Conservation (phyloP, 1,284 basidiomycete genomes). For the Austroboletus rostrupii region DNA sequence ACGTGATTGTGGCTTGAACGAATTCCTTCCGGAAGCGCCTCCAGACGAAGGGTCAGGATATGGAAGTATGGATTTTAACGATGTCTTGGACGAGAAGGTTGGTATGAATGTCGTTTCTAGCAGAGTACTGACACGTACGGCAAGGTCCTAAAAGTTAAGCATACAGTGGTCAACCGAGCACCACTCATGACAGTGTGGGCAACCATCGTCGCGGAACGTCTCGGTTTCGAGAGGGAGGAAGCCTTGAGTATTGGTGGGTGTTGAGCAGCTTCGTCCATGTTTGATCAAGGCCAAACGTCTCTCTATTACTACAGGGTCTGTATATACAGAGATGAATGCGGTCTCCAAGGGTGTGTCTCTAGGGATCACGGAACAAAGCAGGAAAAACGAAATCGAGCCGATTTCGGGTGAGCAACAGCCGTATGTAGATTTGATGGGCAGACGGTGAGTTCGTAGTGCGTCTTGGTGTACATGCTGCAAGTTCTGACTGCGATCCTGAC, state of each 20-base stretch:
- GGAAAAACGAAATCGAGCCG: conserved; percentile 52
- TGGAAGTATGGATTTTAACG: conserved; percentile 66
- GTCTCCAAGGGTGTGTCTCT: conserved; percentile 79
- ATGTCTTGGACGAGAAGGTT: conserved; percentile 68
- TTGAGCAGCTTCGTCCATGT: not conserved
- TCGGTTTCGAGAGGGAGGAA: conserved; percentile 85
- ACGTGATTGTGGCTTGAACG: conserved; percentile 49
- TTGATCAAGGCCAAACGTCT: conserved; percentile 9
- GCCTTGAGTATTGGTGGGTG: conserved; percentile 79
- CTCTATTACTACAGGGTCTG: conserved; percentile 56
- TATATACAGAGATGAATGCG: conserved; percentile 91
- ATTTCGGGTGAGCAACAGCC: conserved; percentile 73
- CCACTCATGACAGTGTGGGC: conserved; percentile 95
- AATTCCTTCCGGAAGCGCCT: conserved; percentile 53
- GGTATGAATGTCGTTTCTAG: conserved; percentile 10
- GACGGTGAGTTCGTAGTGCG: conserved; percentile 52
- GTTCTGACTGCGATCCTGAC: not conserved
- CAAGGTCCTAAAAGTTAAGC: conserved; percentile 59
- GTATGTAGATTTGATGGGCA: conserved; percentile 87
- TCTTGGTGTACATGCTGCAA: not conserved
- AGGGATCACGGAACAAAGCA: conserved; percentile 63
- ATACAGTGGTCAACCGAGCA: conserved; percentile 80
- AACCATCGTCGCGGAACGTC: conserved; percentile 75
- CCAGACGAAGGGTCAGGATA: conserved; percentile 45
- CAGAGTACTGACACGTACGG: not conserved